These are phyloP conservation scores for Phyllostachys edulis DNA, from an alignment of 176 grass and related monocot species.

Conservation along the genomic window DNA sequence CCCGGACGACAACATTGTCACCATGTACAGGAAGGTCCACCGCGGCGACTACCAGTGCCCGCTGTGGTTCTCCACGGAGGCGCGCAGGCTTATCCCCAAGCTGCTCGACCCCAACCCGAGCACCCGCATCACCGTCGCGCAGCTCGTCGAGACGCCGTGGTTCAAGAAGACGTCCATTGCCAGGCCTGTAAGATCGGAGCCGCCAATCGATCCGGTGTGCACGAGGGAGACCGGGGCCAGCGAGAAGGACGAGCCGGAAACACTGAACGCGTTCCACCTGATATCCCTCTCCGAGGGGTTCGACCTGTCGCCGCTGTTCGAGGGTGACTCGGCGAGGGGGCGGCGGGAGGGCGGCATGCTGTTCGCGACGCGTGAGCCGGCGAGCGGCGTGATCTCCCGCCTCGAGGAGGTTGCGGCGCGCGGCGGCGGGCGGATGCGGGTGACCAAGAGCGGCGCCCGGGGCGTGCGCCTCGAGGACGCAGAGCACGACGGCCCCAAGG, in stretches of 20 bases:
- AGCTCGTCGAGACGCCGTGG: slow-evolving; percentile 85
- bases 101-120: slow-evolving; percentile 79
- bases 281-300: slow-evolving; percentile 88
- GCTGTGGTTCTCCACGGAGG: slow-evolving; percentile 80
- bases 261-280: slow-evolving; percentile 86
- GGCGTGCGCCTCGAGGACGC: slow-evolving; percentile 85
- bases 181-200: slow-evolving; percentile 21
- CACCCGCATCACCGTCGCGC: slow-evolving; percentile 68
- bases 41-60: slow-evolving; percentile 82
- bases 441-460: slow-evolving; percentile 64
- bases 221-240: slow-evolving; percentile 1
- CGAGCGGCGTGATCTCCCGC: slow-evolving; percentile 58
- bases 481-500: slow-evolving; percentile 65
- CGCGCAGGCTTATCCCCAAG: slow-evolving; percentile 54
- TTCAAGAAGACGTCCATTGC: slow-evolving; percentile 57
- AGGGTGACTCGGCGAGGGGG: slow-evolving; percentile 36
- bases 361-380: slow-evolving; percentile 77
- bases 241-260: slow-evolving; percentile 42
- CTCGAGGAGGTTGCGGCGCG: slow-evolving; percentile 73
- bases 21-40: slow-evolving; percentile 80
- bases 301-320: slow-evolving; percentile 87
- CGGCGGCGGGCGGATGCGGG: slow-evolving; percentile 60
- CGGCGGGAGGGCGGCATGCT: slow-evolving; percentile 42
- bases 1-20: slow-evolving; percentile 68
- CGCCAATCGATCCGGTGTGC: slow-evolving; percentile 36